Conservation (phyloP, 345 rosid genomes). For the Lepidium didymum region DNA sequence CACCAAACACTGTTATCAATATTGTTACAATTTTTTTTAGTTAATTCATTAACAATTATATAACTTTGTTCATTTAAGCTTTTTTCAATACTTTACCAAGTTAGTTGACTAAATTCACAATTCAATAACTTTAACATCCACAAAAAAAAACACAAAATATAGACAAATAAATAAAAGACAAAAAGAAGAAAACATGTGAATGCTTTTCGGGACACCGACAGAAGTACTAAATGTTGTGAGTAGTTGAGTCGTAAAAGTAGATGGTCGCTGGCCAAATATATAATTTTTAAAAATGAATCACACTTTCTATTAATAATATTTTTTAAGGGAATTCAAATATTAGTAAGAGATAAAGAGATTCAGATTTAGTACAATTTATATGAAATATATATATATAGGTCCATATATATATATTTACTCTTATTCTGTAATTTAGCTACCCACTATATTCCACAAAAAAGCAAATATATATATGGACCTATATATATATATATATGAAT, state of each 20-base stretch:
- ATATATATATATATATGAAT: neutral
- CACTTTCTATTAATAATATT: neutral
- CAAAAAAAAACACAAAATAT: neutral
- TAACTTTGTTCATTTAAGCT: too few relatives aligned
- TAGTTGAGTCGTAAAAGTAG: neutral
- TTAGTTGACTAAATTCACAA: neutral
- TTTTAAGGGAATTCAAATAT: neutral
- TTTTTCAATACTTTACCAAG: neutral
- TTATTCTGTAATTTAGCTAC: neutral
- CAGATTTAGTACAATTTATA: neutral
- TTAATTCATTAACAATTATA: too few relatives aligned
- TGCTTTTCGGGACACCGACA: neutral
- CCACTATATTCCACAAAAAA: neutral
- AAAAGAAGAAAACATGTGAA: conserved; percentile 3
- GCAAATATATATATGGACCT: too few relatives aligned
- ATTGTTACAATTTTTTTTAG: too few relatives aligned
- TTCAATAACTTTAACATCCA: neutral
- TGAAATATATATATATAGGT: too few relatives aligned
- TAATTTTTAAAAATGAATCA: neutral
- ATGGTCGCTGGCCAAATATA: neutral
- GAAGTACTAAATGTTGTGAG: neutral
- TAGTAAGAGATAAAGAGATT: neutral
- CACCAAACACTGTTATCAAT: conserved; percentile 15
- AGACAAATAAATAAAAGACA: neutral
- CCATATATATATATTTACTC: too few relatives aligned